phyloP scores from a whole-genome alignment of 805 yeast genomes.

The Candida lessepsii region DNA sequence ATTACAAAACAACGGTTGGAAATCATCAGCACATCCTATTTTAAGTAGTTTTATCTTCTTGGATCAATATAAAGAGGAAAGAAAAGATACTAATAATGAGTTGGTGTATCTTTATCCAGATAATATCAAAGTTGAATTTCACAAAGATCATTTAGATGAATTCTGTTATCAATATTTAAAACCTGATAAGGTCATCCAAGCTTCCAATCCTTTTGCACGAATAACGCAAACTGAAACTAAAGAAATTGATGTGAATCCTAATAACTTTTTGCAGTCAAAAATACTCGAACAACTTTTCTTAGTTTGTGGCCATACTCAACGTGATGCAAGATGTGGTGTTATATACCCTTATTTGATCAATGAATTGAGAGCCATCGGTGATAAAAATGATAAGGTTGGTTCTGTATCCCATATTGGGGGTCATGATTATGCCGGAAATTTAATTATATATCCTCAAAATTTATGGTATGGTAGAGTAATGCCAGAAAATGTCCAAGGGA shows the following conservation, averaged over 20 bases:
- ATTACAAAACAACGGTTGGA: constrained; percentile 9
- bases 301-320: constrained; percentile 62
- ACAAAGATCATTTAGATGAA: constrained; percentile 22
- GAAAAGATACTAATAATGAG: constrained; percentile 12
- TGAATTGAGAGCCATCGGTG: constrained; percentile 49
- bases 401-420: constrained; percentile 80
- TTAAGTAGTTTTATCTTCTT: constrained; percentile 44
- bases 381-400: constrained; percentile 40
- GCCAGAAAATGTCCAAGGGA: constrained; percentile 65
- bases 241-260: not conserved
- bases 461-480: constrained; percentile 79
- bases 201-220: constrained; percentile 25
- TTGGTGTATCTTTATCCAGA: constrained; percentile 58
- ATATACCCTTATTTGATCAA: constrained; percentile 44
- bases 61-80: constrained; percentile 6
- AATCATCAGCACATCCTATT: constrained; percentile 50
- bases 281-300: constrained; percentile 37
- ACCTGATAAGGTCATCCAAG: constrained; percentile 32
- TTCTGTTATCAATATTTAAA: constrained; percentile 44
- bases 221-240: not conserved
- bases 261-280: constrained; percentile 4
- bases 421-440: constrained; percentile 83
- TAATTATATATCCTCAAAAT: constrained; percentile 50
- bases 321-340: constrained; percentile 68
- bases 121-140: constrained; percentile 38